Evolutionary conservation across 2,329 filamentous ascomycete species (phyloP), one percentile per base, ranked within the genome.

Genomic region (Herpotrichia juniperi): DNA sequence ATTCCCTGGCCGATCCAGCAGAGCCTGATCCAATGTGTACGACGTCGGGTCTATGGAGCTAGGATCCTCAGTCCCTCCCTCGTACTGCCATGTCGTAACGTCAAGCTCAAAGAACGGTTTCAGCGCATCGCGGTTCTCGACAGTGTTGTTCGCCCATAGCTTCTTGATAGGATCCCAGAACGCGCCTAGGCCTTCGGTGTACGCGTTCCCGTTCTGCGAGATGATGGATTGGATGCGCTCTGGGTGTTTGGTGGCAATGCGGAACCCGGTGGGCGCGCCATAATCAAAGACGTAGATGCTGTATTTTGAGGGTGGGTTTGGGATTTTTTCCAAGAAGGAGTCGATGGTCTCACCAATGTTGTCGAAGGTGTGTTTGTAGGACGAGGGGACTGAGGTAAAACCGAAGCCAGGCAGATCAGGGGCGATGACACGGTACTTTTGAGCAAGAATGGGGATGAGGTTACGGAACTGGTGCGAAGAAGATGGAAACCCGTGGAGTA

Each of bases 271-370:
- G 0, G 85, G 83, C 0, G 83, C 82, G 45, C 84, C 84, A 63
- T 87, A 87, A 73, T 87, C 84, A 64, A 87, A 87, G 55, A 87
- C 78, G 66, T 86, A 87, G 24, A 84, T 67, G 12, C 79, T 77
- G 68, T 80, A 85, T 26, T 75, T 76, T 12, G 61, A 54, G 12
- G 60, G 59, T 30, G 86, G 72, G 2, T 69, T 53, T 2, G 59
- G 58, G 8, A 86, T 69, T 1, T 74, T 71, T 30, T 78, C 73
- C 11, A 84, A 65, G 59, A 85, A 85, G 6, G 74, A 74, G 9
- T 71, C 72, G 30, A 83, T 72, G 1, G 79, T 81, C 5, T 49
- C 63, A 28, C 82, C 70, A 5, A 87, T 66, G 62, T 74, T 78
- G 42, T 75, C 79, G 57, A 87, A 87, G 12, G 77, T 83, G 73